Evolutionary conservation across 129 eudicot species (phyloP).

Genomic region (Artemisia tridentata): DNA sequence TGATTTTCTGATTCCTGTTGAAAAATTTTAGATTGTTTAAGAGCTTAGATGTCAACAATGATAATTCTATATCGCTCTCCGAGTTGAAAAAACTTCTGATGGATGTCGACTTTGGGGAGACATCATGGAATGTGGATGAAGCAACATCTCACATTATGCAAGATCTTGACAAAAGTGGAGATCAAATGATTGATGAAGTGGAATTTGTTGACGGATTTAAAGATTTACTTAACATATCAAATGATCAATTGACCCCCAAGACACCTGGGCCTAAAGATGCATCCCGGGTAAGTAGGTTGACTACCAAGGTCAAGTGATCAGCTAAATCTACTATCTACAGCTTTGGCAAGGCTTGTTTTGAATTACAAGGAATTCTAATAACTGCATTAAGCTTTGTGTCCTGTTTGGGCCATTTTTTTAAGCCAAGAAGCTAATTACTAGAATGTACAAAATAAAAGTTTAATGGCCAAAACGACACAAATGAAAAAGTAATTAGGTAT

Average conservation of each 20-base stretch:
- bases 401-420: neutral
- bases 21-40: conserved; percentile 44
- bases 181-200: conserved; percentile 49
- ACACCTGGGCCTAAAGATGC: conserved; percentile 30
- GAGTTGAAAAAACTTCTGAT: conserved; percentile 49
- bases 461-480: neutral
- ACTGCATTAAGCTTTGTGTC: neutral
- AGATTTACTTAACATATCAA: conserved; percentile 41
- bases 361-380: neutral
- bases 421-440: too few relatives aligned
- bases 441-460: too few relatives aligned
- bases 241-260: conserved; percentile 27
- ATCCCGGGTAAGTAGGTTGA: conserved; percentile 39
- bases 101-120: conserved; percentile 44
- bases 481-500: neutral
- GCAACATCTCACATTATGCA: conserved; percentile 51
- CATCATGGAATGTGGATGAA: conserved; percentile 50
- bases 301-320: neutral
- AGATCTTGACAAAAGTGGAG: conserved; percentile 58
- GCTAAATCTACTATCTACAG: neutral
- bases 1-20: neutral
- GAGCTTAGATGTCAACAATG: conserved; percentile 51
- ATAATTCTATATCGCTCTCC: conserved; percentile 41
- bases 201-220: conserved; percentile 60
- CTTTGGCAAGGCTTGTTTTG: conserved; percentile 3